Percentiles rank a stretch among this genome's conserved stretches.
These are phyloP conservation scores for Zizania palustris DNA, from an alignment of 202 grass and related monocot genomes.

Conservation along the genomic window DNA sequence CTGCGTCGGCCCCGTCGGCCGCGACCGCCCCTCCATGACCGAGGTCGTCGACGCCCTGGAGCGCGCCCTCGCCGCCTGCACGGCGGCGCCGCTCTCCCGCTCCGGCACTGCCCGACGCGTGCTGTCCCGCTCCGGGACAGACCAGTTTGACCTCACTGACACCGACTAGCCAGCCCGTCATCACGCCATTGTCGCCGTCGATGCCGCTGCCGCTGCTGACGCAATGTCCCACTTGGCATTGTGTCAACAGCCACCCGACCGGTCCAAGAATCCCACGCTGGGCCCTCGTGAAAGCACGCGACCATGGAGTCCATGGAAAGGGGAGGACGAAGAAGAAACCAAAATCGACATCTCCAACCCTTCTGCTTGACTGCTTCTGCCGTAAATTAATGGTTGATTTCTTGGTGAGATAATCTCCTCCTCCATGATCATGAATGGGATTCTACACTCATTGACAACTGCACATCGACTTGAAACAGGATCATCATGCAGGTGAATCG, in stretches of 20 bases:
- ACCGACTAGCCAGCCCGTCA: slow-evolving; percentile 38
- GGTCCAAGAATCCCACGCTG: slow-evolving; percentile 27
- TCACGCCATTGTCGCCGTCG: background rate
- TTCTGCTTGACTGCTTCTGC: background rate
- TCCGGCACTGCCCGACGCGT: slow-evolving; percentile 35
- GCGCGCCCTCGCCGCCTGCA: slow-evolving; percentile 58
- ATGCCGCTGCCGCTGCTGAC: background rate
- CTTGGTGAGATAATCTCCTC: slow-evolving; percentile 2
- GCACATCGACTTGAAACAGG: slow-evolving; percentile 40
- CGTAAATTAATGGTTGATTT: slow-evolving; percentile 15
- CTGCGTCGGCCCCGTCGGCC: slow-evolving; percentile 65
- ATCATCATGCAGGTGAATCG: slow-evolving; percentile 4
- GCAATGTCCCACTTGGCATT: slow-evolving; percentile 9
- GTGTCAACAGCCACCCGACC: slow-evolving; percentile 18
- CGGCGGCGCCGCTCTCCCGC: slow-evolving; percentile 33
- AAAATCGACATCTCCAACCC: background rate
- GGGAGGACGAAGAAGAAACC: background rate
- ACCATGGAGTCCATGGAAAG: slow-evolving; percentile 10
- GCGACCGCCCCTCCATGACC: slow-evolving; percentile 75
- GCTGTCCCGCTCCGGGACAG: slow-evolving; percentile 54
- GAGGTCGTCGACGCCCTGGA: slow-evolving; percentile 83
- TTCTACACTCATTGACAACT: slow-evolving; percentile 32
- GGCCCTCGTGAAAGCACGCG: background rate
- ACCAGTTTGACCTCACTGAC: slow-evolving; percentile 69
- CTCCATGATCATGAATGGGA: background rate